phyloP scores from a whole-genome alignment of 495 filamentous ascomycete genomes.

The Melanomma pulvis-pyrius region DNA sequence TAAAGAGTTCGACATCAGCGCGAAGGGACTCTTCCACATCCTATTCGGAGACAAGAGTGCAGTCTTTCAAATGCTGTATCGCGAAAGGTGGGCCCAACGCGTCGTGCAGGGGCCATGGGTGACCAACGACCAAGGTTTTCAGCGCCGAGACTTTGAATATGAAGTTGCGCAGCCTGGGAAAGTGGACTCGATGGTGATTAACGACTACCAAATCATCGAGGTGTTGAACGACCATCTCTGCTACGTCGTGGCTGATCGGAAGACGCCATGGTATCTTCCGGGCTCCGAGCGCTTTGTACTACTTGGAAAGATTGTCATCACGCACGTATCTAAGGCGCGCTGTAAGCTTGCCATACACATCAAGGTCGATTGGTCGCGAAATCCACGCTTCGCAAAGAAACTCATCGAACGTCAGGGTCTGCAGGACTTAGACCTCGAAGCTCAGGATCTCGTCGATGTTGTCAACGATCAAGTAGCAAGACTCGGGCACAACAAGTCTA shows the following conservation, averaged over 20 bases:
- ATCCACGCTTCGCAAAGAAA: conserved; percentile 65
- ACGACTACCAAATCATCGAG: conserved; percentile 88
- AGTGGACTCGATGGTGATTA: conserved; percentile 50
- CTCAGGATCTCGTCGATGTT: conserved; percentile 81
- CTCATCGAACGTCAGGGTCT: conserved; percentile 81
- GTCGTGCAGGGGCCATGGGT: conserved; percentile 88
- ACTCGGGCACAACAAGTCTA: conserved; percentile 78
- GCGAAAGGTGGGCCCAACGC: conserved; percentile 70
- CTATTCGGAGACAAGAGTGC: conserved; percentile 94
- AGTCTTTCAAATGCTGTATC: conserved; percentile 88
- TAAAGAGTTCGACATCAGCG: conserved; percentile 79
- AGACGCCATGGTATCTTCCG: conserved; percentile 89
- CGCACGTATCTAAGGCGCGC: conserved; percentile 85
- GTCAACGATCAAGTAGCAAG: conserved; percentile 84
- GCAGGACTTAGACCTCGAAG: conserved; percentile 78
- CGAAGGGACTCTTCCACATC: conserved; percentile 93
- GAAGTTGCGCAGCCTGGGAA: conserved; percentile 27
- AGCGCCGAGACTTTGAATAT: conserved; percentile 79
- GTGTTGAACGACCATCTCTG: conserved; percentile 92
- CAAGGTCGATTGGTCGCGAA: conserved; percentile 78
- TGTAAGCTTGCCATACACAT: conserved; percentile 89
- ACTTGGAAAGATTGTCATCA: conserved; percentile 90
- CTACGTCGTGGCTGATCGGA: conserved; percentile 88
- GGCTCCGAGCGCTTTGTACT: conserved; percentile 77
- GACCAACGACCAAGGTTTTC: conserved; percentile 64